Evolutionary conservation across 2,329 filamentous ascomycete species (phyloP).

Genomic region (Akanthomyces lecanii): DNA sequence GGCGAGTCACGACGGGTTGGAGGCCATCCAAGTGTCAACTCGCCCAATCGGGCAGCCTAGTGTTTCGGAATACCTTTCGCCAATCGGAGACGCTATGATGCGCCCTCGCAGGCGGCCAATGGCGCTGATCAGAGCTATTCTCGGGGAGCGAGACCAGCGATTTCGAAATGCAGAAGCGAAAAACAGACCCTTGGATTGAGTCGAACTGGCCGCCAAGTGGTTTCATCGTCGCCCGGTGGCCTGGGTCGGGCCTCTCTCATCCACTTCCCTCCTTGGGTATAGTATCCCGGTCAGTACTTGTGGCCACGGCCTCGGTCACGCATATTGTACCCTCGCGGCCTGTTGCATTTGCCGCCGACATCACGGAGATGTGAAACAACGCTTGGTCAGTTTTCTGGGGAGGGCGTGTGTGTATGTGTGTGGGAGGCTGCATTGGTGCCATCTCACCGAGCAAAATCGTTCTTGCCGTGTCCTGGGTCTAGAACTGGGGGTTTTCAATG

Average conservation of each 20-base stretch:
- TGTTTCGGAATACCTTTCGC: constrained; percentile 4
- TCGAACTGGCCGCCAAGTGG: background rate
- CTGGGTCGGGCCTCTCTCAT: background rate
- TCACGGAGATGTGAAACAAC: background rate
- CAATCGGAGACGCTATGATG: constrained; percentile 10
- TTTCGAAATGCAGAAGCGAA: background rate
- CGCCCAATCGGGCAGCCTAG: background rate
- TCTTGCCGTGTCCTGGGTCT: background rate
- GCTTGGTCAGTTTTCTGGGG: background rate
- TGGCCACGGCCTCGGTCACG: background rate
- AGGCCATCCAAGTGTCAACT: background rate
- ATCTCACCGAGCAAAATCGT: background rate
- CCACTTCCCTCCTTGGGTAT: background rate
- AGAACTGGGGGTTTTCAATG: background rate
- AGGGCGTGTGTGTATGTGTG: background rate
- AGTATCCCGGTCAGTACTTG: background rate
- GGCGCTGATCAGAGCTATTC: background rate
- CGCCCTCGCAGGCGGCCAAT: background rate
- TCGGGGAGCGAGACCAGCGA: background rate
- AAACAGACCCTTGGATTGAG: background rate
- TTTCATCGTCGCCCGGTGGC: constrained; percentile 2
- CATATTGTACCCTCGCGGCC: background rate
- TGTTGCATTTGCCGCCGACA: constrained; percentile 6
- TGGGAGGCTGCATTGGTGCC: background rate
- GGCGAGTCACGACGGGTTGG: background rate